Conservation (phyloP, 805 yeast genomes). For the Barnettozyma sucrosica region DNA sequence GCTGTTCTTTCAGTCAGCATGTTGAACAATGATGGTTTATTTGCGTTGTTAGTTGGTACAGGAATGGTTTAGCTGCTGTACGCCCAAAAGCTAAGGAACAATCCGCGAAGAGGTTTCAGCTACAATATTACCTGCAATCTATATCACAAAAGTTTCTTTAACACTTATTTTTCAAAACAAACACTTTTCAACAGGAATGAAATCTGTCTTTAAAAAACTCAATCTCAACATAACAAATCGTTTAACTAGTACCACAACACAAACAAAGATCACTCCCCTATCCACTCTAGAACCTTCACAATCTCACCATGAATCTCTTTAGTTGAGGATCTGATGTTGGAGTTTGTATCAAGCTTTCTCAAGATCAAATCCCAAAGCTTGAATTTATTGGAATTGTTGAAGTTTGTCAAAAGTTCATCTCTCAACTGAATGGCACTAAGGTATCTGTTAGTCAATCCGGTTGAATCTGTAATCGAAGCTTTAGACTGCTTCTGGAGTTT, state of each 20-base stretch:
- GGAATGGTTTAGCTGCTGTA: too few relatives aligned
- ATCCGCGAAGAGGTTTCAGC: too few relatives aligned
- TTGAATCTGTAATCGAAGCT: slow-evolving; percentile 27
- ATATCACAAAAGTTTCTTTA: not conserved
- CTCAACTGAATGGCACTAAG: slow-evolving; percentile 69
- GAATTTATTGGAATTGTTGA: slow-evolving; percentile 30
- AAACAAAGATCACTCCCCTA: slow-evolving; percentile 30
- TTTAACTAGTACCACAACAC: not conserved
- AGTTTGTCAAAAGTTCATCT: slow-evolving; percentile 47
- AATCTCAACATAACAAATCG: too few relatives aligned
- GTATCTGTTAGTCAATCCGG: slow-evolving; percentile 37
- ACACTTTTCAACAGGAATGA: too few relatives aligned
- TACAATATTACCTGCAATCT: too few relatives aligned
- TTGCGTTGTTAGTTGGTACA: too few relatives aligned
- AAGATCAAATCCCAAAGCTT: slow-evolving; percentile 55
- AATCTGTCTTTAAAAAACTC: too few relatives aligned
- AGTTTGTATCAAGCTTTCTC: slow-evolving; percentile 53
- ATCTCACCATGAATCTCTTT: slow-evolving; percentile 83
- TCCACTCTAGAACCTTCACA: slow-evolving; percentile 86
- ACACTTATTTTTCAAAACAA: too few relatives aligned
- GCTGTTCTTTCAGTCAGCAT: too few relatives aligned
- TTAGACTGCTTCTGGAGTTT: slow-evolving; percentile 45
- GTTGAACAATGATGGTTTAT: too few relatives aligned
- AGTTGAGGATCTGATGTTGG: slow-evolving; percentile 56
- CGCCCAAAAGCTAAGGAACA: too few relatives aligned